A percentile compares a stretch with the other conserved stretches of the same genome.
Conservation (phyloP, 176 grass and related monocot species). For the Oryza australiensis region DNA sequence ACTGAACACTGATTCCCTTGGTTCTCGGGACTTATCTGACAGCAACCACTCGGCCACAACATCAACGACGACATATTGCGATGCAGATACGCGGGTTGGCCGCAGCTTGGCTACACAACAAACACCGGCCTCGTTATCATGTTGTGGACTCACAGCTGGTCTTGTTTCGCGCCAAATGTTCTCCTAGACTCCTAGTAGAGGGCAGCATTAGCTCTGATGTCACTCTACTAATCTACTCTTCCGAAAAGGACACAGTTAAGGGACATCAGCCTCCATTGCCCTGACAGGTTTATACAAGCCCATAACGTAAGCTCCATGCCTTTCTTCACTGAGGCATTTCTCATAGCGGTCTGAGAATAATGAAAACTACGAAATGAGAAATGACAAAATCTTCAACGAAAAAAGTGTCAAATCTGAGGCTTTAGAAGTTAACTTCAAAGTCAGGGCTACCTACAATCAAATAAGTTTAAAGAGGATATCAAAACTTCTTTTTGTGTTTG, state of each 20-base stretch:
- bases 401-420: too few species aligned
- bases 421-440: too few species aligned
- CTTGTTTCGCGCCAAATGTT: conserved; percentile 11
- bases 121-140: neutral
- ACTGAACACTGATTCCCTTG: neutral
- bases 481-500: too few species aligned
- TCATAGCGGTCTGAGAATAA: too few species aligned
- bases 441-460: too few species aligned
- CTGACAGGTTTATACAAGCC: too few species aligned
- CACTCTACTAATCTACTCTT: neutral
- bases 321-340: too few species aligned
- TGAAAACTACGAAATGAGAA: too few species aligned
- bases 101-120: neutral
- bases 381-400: too few species aligned
- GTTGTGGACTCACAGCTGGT: neutral
- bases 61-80: neutral
- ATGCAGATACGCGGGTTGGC: neutral
- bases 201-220: neutral
- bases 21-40: neutral
- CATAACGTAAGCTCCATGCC: too few species aligned
- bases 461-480: too few species aligned
- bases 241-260: neutral
- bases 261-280: too few species aligned
- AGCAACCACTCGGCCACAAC: neutral
- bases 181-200: neutral